A percentile compares a stretch with the other conserved stretches of the same genome.
phyloP scores from a whole-genome alignment of 768 basidiomycete genomes.

The Lactarius deliciosus region DNA sequence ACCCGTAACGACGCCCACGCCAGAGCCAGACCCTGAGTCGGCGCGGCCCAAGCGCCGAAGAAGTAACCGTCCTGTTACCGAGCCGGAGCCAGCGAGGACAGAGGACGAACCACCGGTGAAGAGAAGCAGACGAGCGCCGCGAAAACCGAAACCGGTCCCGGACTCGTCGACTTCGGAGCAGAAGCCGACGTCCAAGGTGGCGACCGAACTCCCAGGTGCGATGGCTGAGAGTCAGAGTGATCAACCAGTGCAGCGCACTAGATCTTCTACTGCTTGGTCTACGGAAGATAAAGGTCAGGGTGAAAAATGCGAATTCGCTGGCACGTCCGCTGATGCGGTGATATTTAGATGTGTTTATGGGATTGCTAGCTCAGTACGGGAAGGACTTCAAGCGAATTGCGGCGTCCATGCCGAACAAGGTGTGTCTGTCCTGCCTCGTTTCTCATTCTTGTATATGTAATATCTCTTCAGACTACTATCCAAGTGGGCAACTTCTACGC shows the following conservation, averaged over 20 bases:
- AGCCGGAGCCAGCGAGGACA: constrained; percentile 14
- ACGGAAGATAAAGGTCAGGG: constrained; percentile 63
- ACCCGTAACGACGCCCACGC: constrained; percentile 59
- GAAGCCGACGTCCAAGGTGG: constrained; percentile 6
- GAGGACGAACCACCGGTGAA: constrained; percentile 24
- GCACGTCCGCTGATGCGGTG: constrained; percentile 25
- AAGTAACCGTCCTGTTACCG: constrained; percentile 37
- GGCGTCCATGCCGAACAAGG: constrained; percentile 63
- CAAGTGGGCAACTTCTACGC: constrained; percentile 58
- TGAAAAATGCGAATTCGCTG: neutral
- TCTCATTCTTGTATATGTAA: neutral
- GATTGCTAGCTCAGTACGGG: constrained; percentile 60
- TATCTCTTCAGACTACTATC: constrained; percentile 45
- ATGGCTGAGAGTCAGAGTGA: neutral
- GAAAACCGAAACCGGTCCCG: constrained; percentile 5
- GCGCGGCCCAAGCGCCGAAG: constrained; percentile 34
- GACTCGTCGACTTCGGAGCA: constrained; percentile 4
- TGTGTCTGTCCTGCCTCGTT: constrained; percentile 31
- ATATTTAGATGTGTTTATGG: constrained; percentile 48
- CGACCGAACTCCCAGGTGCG: constrained; percentile 6
- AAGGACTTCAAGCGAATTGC: constrained; percentile 70
- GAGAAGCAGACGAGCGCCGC: constrained; percentile 4
- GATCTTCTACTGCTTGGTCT: constrained; percentile 48
- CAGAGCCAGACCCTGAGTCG: constrained; percentile 55
- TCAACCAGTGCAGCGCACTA: constrained; percentile 6